phyloP scores from a whole-genome alignment of 495 filamentous ascomycete genomes.

The Aspergillus biplanus region DNA sequence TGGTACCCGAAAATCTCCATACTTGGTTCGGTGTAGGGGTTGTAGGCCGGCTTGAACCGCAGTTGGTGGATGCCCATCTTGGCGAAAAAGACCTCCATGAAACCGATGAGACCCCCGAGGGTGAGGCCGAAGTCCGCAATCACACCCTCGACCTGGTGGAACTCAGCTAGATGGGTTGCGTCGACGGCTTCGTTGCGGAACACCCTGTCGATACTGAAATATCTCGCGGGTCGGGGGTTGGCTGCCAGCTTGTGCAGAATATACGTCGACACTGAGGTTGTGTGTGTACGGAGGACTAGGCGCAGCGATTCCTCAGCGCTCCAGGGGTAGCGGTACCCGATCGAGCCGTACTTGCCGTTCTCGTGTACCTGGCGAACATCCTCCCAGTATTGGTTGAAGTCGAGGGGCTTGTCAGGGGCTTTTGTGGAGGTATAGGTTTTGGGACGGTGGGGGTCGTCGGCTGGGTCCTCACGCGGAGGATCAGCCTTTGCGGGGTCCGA shows the following conservation, averaged over 20 bases:
- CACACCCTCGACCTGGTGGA: conserved; percentile 98
- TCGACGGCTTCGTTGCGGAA: conserved; percentile 97
- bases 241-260: conserved; percentile 88
- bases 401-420: conserved; percentile 49
- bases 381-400: conserved; percentile 87
- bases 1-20: conserved; percentile 98
- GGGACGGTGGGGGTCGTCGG: conserved; percentile 42
- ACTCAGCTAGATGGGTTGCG: conserved; percentile 94
- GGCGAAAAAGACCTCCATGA: conserved; percentile 94
- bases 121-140: conserved; percentile 94
- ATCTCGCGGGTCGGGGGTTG: conserved; percentile 79
- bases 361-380: conserved; percentile 81
- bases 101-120: conserved; percentile 90
- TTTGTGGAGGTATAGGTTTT: conserved; percentile 38
- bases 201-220: conserved; percentile 97
- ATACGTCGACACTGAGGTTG: conserved; percentile 84
- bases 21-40: conserved; percentile 95
- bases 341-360: conserved; percentile 86
- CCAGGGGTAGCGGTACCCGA: conserved; percentile 96
- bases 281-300: conserved; percentile 94
- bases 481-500: conserved; percentile 81
- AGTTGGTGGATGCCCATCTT: conserved; percentile 92
- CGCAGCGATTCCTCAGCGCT: conserved; percentile 82
- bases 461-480: conserved; percentile 72
- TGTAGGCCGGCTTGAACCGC: conserved; percentile 97